Conservation (phyloP, 148 eudicot species). For the Oxyria digyna region DNA sequence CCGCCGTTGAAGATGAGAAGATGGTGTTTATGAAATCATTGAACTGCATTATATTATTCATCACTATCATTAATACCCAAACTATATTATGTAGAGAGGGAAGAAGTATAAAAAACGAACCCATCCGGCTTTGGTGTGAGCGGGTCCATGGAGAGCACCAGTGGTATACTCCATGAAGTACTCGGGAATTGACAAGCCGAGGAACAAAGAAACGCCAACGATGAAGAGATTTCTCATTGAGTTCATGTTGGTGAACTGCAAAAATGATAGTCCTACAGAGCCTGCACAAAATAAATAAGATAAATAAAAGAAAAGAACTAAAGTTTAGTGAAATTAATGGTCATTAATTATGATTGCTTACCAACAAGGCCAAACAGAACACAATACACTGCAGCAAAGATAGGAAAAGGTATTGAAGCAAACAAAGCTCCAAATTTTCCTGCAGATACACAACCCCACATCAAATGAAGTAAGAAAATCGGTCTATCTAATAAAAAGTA, state of each 20-base stretch:
- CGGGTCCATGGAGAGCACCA: slow-evolving; percentile 72
- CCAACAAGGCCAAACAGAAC: slow-evolving; percentile 95
- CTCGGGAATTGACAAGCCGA: slow-evolving; percentile 89
- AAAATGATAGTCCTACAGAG: slow-evolving; percentile 83
- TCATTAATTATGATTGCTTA: slow-evolving; percentile 16
- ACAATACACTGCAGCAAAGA: slow-evolving; percentile 85
- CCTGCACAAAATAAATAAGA: too few relatives aligned
- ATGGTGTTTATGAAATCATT: slow-evolving; percentile 87
- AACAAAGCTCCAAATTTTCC: slow-evolving; percentile 97
- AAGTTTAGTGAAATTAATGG: too few relatives aligned
- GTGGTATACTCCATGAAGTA: slow-evolving; percentile 76
- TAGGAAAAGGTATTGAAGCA: slow-evolving; percentile 95
- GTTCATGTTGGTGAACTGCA: slow-evolving; percentile 99
- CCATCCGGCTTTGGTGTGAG: slow-evolving; percentile 95
- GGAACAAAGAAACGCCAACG: slow-evolving; percentile 70
- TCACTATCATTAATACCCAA: background rate
- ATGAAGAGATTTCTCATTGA: slow-evolving; percentile 95
- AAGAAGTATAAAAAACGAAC: slow-evolving; percentile 21
- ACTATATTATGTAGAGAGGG: background rate
- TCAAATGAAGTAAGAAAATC: background rate
- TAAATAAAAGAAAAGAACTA: too few relatives aligned
- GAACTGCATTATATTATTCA: slow-evolving; percentile 68
- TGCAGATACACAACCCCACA: slow-evolving; percentile 16
- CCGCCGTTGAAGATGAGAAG: slow-evolving; percentile 83
- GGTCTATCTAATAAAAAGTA: background rate